Evolutionary conservation across 2,329 filamentous ascomycete genomes (phyloP), one percentile per base, ranked within the genome.

Genomic region (Cordyceps cicadae): DNA sequence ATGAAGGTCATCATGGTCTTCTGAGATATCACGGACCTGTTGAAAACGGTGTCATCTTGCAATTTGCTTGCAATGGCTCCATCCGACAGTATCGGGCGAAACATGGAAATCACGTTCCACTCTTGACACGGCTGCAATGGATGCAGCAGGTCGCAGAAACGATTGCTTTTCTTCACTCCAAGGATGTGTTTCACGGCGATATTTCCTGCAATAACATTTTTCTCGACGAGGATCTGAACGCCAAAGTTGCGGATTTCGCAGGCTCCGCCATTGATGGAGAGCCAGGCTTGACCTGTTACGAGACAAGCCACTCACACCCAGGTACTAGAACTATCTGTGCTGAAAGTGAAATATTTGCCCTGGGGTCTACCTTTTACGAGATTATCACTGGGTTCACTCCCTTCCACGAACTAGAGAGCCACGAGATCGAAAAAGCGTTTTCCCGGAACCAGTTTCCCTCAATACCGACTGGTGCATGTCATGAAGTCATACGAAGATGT

Each of bases 261-360:
- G 43, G 43, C 7, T 46, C 43, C 2, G 17, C 11, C n/a, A 46
- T 46, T n/a, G 43, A 46, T 15, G 15, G 15, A 15, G 39, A 43
- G 17, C 39, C 12, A n/a, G 14, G 15, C 39, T 43, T 43, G 17
- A n/a, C 15, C 14, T 46, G 43, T 6, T 46, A 46, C 8, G n/a
- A 46, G n/a, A n/a, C 17, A n/a, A n/a, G 43, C 17, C n/a, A 46
- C n/a, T 46, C 8, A 11, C 43, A 46, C n/a, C 43, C 43, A 11
- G 11, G 34, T 14, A 46, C 8, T 46, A 1, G n/a, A n/a, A 46
- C 11, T n/a, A 46, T 46, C 43, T 8, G n/a, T 46, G 43, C 8
- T 19, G 17, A 56, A 50, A 51, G 39, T 46, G 61, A 62, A 26
- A 60, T 62, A 24, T 61, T 62, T 26, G 57, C 61, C 37, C 49